phyloP scores from a whole-genome alignment of 306 rosid species.

The Quercus variabilis region DNA sequence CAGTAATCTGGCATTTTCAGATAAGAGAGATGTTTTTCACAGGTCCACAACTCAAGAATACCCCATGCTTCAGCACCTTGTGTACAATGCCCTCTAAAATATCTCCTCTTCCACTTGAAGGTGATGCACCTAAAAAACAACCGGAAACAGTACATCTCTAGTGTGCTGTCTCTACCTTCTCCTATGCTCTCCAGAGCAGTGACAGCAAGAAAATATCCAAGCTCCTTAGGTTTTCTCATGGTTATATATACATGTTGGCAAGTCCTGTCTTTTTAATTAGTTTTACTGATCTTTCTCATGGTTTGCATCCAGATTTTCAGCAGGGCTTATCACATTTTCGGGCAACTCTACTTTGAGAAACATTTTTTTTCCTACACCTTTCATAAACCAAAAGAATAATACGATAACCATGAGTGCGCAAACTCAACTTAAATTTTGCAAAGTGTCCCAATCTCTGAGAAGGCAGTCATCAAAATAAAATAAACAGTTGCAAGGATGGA shows the following conservation, averaged over 20 bases:
- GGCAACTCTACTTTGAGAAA: conserved; percentile 70
- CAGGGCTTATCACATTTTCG: conserved; percentile 73
- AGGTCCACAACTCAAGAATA: conserved; percentile 79
- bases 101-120: conserved; percentile 83
- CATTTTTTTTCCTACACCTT: conserved; percentile 36
- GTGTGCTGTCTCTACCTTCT: conserved; percentile 74
- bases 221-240: too few species aligned
- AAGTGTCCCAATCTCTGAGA: not conserved
- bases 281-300: too few species aligned
- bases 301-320: conserved; percentile 57
- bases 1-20: conserved; percentile 72
- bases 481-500: not conserved
- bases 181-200: conserved; percentile 68
- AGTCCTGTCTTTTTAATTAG: too few species aligned
- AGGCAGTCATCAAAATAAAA: not conserved
- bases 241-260: too few species aligned
- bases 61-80: conserved; percentile 85
- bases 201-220: conserved; percentile 60
- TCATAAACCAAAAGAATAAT: conserved; percentile 20
- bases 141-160: conserved; percentile 83
- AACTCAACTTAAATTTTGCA: not conserved
- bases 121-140: conserved; percentile 62
- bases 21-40: conserved; percentile 55
- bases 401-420: not conserved
- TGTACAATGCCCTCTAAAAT: conserved; percentile 69